phyloP scores from a whole-genome alignment of 1,284 basidiomycete genomes.

The Omphalotus olearius region DNA sequence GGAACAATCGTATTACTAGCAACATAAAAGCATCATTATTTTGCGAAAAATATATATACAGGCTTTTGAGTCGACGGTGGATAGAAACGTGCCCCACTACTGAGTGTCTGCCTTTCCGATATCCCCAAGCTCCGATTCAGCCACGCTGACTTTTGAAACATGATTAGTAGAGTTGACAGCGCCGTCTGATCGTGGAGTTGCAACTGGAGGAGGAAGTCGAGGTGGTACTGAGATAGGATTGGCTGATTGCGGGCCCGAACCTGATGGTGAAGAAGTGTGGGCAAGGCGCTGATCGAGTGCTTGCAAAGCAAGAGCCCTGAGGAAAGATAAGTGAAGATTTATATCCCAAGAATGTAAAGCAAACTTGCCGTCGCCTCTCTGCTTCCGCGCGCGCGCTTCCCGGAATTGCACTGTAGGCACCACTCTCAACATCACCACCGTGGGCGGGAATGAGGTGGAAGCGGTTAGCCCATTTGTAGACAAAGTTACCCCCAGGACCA shows the following conservation, averaged over 20 bases:
- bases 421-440: conserved; percentile 63
- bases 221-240: conserved; percentile 31
- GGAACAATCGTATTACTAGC: neutral
- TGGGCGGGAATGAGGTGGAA: conserved; percentile 77
- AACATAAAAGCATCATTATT: conserved; percentile 2
- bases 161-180: conserved; percentile 21
- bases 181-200: conserved; percentile 22
- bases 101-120: conserved; percentile 5
- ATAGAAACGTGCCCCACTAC: neutral
- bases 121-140: conserved; percentile 11
- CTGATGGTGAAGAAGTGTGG: conserved; percentile 51
- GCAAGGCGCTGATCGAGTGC: conserved; percentile 93
- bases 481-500: conserved; percentile 61
- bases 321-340: neutral
- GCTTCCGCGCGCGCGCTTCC: conserved; percentile 89
- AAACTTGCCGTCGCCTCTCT: conserved; percentile 77
- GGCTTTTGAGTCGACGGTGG: neutral
- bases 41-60: conserved; percentile 9
- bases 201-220: conserved; percentile 34
- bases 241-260: conserved; percentile 33
- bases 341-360: neutral
- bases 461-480: conserved; percentile 67
- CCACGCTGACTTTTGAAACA: conserved; percentile 30
- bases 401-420: conserved; percentile 67
- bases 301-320: conserved; percentile 87